Conservation (phyloP, 805 yeast species). For the Phaffomyces opuntiae region DNA sequence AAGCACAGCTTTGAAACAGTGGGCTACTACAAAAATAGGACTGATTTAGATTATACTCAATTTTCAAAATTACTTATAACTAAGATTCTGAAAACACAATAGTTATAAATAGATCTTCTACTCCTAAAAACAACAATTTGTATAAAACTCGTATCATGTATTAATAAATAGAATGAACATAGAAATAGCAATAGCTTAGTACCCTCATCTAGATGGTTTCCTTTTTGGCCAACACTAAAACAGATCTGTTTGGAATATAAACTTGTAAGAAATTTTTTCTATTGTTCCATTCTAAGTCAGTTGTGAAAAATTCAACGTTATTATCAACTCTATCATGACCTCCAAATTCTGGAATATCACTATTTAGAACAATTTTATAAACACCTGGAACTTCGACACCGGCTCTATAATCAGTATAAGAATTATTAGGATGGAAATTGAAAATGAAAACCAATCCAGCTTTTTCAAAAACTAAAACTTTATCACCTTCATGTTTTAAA, state of each 20-base stretch:
- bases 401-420: conserved; percentile 79
- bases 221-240: conserved; percentile 45
- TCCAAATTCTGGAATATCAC: conserved; percentile 67
- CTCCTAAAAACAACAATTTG: too few species aligned
- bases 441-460: conserved; percentile 78
- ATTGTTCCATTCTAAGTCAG: conserved; percentile 73
- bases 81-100: too few species aligned
- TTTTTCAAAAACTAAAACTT: conserved; percentile 83
- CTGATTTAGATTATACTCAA: too few species aligned
- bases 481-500: conserved; percentile 82
- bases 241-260: conserved; percentile 73
- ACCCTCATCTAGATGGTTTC: conserved; percentile 2
- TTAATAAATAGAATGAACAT: too few species aligned
- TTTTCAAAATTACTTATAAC: too few species aligned
- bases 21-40: too few species aligned
- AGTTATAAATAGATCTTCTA: too few species aligned
- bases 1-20: too few species aligned
- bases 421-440: conserved; percentile 83
- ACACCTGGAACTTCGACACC: conserved; percentile 82
- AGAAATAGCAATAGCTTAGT: too few species aligned
- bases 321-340: conserved; percentile 74
- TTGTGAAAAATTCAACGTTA: conserved; percentile 54
- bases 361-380: conserved; percentile 66
- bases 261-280: conserved; percentile 73
- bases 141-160: too few species aligned